Conservation (phyloP, 1,139 yeast species). For the Taphrina confusa region DNA sequence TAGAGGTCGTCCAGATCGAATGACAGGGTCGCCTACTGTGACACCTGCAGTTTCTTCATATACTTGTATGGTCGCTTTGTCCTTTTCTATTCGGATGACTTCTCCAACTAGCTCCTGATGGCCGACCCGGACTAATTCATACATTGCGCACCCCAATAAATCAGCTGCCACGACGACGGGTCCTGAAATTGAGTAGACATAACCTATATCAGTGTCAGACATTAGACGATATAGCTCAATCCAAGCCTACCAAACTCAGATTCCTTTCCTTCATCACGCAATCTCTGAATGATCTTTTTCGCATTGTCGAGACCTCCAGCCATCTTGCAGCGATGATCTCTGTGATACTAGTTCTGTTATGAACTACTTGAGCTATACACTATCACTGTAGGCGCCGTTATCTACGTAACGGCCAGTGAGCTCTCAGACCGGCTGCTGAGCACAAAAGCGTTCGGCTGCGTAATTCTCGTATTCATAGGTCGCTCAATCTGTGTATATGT, state of each 20-base stretch:
- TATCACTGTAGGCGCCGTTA: neutral
- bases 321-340: constrained; percentile 45
- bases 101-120: constrained; percentile 97
- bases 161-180: constrained; percentile 89
- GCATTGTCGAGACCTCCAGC: constrained; percentile 98
- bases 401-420: constrained; percentile 8
- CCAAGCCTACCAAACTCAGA: constrained; percentile 52
- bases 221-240: neutral
- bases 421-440: neutral
- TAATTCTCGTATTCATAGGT: neutral
- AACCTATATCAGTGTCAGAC: constrained; percentile 6
- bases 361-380: neutral
- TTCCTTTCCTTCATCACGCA: constrained; percentile 59
- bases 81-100: constrained; percentile 93
- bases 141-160: constrained; percentile 99
- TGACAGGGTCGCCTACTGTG: constrained; percentile 97
- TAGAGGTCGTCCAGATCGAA: constrained; percentile 95
- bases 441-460: constrained; percentile 11
- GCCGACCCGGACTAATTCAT: constrained; percentile 84
- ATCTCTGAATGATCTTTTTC: constrained; percentile 83
- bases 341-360: neutral
- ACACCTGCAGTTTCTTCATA: constrained; percentile 98
- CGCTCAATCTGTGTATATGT: too few relatives aligned
- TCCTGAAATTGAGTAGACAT: constrained; percentile 37
- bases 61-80: constrained; percentile 96